Conservation (phyloP, 2,329 filamentous ascomycete species). For the Alternaria triticina region DNA sequence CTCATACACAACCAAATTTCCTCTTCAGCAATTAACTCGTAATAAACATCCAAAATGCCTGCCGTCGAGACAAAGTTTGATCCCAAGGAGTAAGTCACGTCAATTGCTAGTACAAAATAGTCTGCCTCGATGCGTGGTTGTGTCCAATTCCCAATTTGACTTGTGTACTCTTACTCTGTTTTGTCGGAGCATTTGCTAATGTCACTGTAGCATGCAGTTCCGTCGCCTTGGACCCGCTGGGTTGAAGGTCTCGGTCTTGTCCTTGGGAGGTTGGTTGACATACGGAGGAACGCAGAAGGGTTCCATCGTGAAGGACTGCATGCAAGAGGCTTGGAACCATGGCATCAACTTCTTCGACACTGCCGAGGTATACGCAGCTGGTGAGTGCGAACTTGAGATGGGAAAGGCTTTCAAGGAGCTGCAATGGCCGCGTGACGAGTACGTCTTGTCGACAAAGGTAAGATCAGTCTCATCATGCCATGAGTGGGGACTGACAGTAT, state of each 20-base stretch:
- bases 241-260: conserved; percentile 59
- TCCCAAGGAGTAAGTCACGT: conserved; percentile 48
- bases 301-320: conserved; percentile 58
- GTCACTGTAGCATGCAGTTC: conserved; percentile 37
- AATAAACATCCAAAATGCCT: conserved; percentile 31
- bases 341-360: conserved; percentile 61
- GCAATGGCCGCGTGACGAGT: conserved; percentile 53
- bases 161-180: neutral
- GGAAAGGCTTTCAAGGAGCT: conserved; percentile 57
- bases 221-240: conserved; percentile 47
- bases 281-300: conserved; percentile 57
- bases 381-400: conserved; percentile 68
- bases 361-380: conserved; percentile 62
- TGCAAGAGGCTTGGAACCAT: conserved; percentile 57
- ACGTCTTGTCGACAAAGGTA: conserved; percentile 37
- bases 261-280: conserved; percentile 55
- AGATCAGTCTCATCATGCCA: neutral
- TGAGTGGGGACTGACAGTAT: conserved; percentile 4
- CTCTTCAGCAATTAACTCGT: neutral
- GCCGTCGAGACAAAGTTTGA: conserved; percentile 56
- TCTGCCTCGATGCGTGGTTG: neutral
- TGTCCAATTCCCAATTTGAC: neutral
- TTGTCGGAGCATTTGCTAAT: neutral
- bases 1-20: neutral
- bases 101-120: neutral